Conservation (phyloP, 805 yeast species). For the Lachancea nothofagi region DNA sequence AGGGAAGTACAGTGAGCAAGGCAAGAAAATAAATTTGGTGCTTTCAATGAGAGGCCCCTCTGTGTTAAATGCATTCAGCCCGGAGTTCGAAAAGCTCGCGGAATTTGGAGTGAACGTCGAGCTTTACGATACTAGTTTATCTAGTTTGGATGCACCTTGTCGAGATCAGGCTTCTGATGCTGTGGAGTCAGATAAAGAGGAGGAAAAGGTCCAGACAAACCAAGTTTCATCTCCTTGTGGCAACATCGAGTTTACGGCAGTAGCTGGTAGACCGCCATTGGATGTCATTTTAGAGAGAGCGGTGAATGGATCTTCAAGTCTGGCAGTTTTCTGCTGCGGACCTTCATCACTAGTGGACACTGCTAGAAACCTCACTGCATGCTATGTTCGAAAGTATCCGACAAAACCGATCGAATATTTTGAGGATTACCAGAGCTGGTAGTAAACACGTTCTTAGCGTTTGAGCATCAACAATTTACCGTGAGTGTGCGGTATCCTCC, state of each 20-base stretch:
- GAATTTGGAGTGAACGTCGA: conserved; percentile 15
- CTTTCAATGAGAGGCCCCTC: conserved; percentile 15
- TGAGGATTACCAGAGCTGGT: conserved; percentile 77
- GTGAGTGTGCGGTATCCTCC: no score
- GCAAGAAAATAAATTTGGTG: conserved; percentile 14
- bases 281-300: conserved; percentile 35
- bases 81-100: conserved; percentile 16
- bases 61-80: conserved; percentile 18
- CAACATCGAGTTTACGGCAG: neutral
- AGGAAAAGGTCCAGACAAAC: neutral
- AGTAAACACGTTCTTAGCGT: conserved; percentile 5
- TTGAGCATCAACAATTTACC: no score
- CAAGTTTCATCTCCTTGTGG: neutral
- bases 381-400: conserved; percentile 34
- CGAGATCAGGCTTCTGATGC: neutral
- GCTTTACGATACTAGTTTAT: conserved; percentile 16
- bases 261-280: conserved; percentile 45
- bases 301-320: conserved; percentile 41
- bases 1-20: conserved; percentile 1
- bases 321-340: conserved; percentile 50
- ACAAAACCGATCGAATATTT: conserved; percentile 56
- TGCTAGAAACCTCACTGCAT: conserved; percentile 44
- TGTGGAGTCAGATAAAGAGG: neutral
- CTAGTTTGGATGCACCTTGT: neutral
- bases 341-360: conserved; percentile 55